phyloP scores from a whole-genome alignment of 169 alveolate genomes.

The Plasmodium vivax region DNA sequence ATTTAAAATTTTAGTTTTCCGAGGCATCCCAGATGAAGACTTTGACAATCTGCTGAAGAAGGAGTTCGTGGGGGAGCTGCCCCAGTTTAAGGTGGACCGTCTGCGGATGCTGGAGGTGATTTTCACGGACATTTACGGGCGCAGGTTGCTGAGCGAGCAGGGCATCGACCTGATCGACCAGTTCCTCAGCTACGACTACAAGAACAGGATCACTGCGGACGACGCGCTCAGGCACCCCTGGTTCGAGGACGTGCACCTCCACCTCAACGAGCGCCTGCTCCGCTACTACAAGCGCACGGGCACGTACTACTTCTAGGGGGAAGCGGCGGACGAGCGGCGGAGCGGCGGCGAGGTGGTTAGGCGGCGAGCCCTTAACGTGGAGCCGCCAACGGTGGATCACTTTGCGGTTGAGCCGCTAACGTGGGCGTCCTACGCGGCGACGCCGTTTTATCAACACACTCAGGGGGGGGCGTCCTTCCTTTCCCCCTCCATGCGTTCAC shows the following conservation, averaged over 20 bases:
- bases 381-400: neutral
- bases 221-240: conserved; percentile 88
- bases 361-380: too few species aligned
- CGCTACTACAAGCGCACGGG: conserved; percentile 53
- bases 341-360: too few species aligned
- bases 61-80: conserved; percentile 75
- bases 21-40: conserved; percentile 52
- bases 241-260: conserved; percentile 82
- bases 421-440: too few species aligned
- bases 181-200: conserved; percentile 86
- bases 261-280: conserved; percentile 32
- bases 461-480: too few species aligned
- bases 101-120: conserved; percentile 75
- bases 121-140: conserved; percentile 85
- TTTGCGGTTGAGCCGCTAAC: too few species aligned
- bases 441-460: too few species aligned
- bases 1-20: conserved; percentile 46
- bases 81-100: conserved; percentile 78
- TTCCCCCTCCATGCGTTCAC: neutral
- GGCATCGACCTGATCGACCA: conserved; percentile 88
- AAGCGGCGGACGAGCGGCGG: too few species aligned
- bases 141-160: conserved; percentile 81
- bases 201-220: conserved; percentile 86
- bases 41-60: conserved; percentile 23
- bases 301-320: conserved; percentile 59